A percentile compares a stretch with the other conserved stretches of the same genome.
These are phyloP conservation scores for Rhizopogon parksii DNA, from an alignment of 1,284 basidiomycete genomes.

Conservation along the genomic window DNA sequence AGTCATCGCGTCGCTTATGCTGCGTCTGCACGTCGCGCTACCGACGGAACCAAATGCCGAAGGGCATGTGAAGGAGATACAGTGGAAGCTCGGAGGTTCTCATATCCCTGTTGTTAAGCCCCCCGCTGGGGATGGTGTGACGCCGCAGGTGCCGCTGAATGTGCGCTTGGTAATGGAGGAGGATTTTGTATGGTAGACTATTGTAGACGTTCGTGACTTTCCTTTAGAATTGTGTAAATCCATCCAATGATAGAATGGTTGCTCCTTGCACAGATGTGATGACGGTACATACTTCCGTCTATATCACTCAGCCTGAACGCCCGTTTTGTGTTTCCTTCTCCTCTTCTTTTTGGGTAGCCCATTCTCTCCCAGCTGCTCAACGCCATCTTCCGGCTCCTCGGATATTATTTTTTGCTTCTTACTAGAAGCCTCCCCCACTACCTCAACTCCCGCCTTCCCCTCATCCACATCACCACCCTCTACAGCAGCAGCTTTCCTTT, in stretches of 20 bases:
- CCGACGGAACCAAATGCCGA: neutral
- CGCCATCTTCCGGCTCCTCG: neutral
- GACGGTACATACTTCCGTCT: no score
- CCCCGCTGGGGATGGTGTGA: neutral
- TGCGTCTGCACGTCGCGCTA: neutral
- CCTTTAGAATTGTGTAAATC: no score
- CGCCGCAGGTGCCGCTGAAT: neutral
- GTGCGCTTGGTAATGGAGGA: neutral
- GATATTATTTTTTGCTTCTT: neutral
- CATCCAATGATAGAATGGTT: no score
- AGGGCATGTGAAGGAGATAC: neutral
- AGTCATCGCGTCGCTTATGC: neutral
- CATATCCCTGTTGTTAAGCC: neutral
- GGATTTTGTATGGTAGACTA: neutral
- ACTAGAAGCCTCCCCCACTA: neutral
- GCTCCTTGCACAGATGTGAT: no score
- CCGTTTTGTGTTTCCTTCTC: neutral
- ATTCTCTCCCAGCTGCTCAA: neutral
- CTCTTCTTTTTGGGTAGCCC: neutral
- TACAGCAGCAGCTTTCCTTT: constrained; percentile 30
- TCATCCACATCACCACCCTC: neutral
- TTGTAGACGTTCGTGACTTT: neutral
- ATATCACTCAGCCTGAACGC: neutral
- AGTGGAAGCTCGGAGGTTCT: neutral
- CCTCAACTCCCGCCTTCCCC: neutral